Evolutionary conservation across 179 eudicot genomes (phyloP), one percentile per base, ranked within the genome.

Genomic region (Beta lomatogona): DNA sequence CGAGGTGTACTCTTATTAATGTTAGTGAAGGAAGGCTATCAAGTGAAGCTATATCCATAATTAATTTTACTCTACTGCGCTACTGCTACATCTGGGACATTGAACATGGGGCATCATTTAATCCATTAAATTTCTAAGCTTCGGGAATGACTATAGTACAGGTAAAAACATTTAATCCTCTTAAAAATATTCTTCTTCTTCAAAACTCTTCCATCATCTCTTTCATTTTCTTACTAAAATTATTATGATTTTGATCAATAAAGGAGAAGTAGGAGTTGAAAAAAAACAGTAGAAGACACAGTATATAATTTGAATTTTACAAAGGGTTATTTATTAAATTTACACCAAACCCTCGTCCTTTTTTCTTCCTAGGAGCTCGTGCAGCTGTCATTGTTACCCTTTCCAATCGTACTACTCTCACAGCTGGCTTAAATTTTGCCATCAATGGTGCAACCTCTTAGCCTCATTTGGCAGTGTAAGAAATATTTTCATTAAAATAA

Each of bases 51-150:
- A 75, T 76, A n/a, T 11, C 52, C 64, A 77, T 57, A 66, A 48
- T 78, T 57, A 78, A 78, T 73, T 82, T n/a, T 3, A 77, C 61
- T 70, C 60, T 19, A 59, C 70, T 18, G 10, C 61, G 45, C 75
- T 58, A 80, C 67, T 50, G 81, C 65, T 61, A 59, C 71, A 70
- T 77, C 65, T 74, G 84, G 81, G 85, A 79, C 85, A 79, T 79
- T 79, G 75, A 82, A 82, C 83, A 85, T 85, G 82, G 77, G 53
- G 75, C 48, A 48, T 74, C 85, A 85, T 85, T 85, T 81, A 84
- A 81, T 25, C 79, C 81, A 46, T 79, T 68, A 31, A 65, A 18
- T 73, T 28, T 66, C n/a, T 59, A 19, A 69, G 77, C 77, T 69
- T 83, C 66, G 75, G 73, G 46, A 76, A 80, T 84, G 81, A 71